These are phyloP conservation scores for Discostella stelligera DNA, from an alignment of 352 stramenopile species.

Conservation along the genomic window DNA sequence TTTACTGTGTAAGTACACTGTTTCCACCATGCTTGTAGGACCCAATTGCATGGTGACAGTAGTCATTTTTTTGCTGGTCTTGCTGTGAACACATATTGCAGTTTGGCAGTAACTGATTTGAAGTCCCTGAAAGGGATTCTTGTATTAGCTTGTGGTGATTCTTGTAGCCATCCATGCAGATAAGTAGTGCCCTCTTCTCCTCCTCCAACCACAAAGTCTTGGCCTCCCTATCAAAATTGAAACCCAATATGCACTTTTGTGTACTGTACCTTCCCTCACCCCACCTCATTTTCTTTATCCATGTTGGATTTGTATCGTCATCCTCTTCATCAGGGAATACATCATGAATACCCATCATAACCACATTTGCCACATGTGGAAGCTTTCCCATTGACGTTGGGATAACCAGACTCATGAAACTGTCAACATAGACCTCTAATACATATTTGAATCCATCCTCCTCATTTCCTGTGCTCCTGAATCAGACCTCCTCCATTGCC, in stretches of 20 bases:
- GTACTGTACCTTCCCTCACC: not conserved
- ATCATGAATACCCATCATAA: not conserved
- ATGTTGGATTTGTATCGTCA: not conserved
- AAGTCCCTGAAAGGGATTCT: too few species aligned
- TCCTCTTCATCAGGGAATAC: not conserved
- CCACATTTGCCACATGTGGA: not conserved
- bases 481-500: not conserved
- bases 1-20: too few species aligned
- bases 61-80: too few species aligned
- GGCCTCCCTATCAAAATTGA: not conserved
- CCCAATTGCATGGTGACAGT: too few species aligned
- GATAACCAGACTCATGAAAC: conserved; percentile 8
- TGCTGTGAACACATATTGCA: too few species aligned
- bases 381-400: not conserved
- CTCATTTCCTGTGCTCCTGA: not conserved
- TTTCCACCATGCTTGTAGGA: too few species aligned
- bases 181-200: not conserved
- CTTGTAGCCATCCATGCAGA: too few species aligned
- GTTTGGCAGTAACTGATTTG: too few species aligned
- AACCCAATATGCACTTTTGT: not conserved
- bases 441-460: not conserved
- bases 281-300: not conserved
- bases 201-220: not conserved
- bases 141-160: too few species aligned
- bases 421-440: conserved; percentile 21